Evolutionary conservation across 805 yeast genomes (phyloP).

Genomic region (Suhomyces sp.): DNA sequence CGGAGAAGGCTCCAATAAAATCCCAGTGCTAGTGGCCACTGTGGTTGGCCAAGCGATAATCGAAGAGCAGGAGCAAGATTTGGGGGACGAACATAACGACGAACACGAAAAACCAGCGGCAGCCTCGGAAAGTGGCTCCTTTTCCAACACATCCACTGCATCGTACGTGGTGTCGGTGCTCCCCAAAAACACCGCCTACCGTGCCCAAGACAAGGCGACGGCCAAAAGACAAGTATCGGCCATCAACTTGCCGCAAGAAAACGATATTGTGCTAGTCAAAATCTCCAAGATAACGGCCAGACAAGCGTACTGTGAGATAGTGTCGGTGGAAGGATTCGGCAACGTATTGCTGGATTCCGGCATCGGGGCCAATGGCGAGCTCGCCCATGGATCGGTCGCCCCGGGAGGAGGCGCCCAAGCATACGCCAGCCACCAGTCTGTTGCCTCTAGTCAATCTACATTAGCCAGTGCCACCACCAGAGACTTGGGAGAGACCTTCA

Average conservation of each 20-base stretch:
- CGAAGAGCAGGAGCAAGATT: constrained; percentile 16
- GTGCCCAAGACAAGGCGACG: constrained; percentile 20
- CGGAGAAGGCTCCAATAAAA: constrained; percentile 29
- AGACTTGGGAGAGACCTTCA: constrained; percentile 85
- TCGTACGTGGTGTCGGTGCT: constrained; percentile 30
- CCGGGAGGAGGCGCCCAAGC: constrained; percentile 56
- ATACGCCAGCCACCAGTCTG: constrained; percentile 29
- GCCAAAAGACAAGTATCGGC: constrained; percentile 8
- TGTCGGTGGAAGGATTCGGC: constrained; percentile 60
- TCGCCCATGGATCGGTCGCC: constrained; percentile 37
- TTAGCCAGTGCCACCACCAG: constrained; percentile 40
- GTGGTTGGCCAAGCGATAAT: constrained; percentile 56
- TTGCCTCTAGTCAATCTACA: constrained; percentile 42
- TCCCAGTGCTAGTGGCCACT: constrained; percentile 54
- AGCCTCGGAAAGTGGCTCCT: constrained; percentile 3
- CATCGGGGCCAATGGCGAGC: constrained; percentile 53
- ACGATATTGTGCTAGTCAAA: constrained; percentile 75
- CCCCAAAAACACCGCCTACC: constrained; percentile 25
- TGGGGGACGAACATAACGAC: constrained; percentile 12
- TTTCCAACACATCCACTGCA: constrained; percentile 5
- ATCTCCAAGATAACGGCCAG: constrained; percentile 63
- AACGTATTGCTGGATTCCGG: constrained; percentile 60
- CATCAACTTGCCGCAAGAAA: constrained; percentile 72
- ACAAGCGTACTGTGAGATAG: constrained; percentile 77
- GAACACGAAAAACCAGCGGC: not conserved